phyloP scores from a whole-genome alignment of 2,329 filamentous ascomycete species.

The Dactylonectria macrodidyma region DNA sequence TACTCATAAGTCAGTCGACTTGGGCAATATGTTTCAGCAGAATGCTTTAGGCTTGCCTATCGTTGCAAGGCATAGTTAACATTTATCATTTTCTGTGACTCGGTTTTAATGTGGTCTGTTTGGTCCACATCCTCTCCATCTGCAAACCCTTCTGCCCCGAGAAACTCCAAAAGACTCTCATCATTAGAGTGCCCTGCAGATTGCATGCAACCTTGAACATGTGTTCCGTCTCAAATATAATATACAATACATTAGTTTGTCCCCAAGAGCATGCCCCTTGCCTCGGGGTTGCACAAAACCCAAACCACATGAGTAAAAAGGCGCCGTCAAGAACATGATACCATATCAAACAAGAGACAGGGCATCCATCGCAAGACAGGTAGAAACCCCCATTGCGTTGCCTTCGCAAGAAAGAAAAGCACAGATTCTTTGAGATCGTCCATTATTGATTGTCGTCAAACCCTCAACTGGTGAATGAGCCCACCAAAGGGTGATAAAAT shows the following conservation, averaged over 20 bases:
- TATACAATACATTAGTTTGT: neutral
- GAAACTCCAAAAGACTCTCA: slow-evolving; percentile 14
- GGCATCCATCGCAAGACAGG: neutral
- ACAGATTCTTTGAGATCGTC: slow-evolving; percentile 28
- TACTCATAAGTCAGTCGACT: neutral
- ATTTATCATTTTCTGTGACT: slow-evolving; percentile 19
- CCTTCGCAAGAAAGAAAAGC: slow-evolving; percentile 10
- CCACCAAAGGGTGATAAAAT: slow-evolving; percentile 29
- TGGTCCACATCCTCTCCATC: neutral
- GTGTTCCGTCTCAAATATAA: neutral
- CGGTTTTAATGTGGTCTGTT: slow-evolving; percentile 5
- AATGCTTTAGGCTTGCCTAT: neutral
- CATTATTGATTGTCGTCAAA: slow-evolving; percentile 36
- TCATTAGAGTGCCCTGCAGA: neutral
- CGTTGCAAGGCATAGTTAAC: neutral
- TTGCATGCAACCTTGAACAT: neutral
- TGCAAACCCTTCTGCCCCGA: neutral
- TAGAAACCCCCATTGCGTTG: neutral
- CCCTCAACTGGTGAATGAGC: slow-evolving; percentile 26
- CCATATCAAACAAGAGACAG: neutral
- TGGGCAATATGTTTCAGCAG: neutral
- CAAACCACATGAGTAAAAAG: neutral
- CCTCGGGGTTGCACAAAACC: neutral
- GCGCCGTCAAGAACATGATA: neutral
- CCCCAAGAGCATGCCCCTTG: neutral